Base-by-base conservation (phyloP, 164 flowering plant species). In the Piper longum region DNA sequence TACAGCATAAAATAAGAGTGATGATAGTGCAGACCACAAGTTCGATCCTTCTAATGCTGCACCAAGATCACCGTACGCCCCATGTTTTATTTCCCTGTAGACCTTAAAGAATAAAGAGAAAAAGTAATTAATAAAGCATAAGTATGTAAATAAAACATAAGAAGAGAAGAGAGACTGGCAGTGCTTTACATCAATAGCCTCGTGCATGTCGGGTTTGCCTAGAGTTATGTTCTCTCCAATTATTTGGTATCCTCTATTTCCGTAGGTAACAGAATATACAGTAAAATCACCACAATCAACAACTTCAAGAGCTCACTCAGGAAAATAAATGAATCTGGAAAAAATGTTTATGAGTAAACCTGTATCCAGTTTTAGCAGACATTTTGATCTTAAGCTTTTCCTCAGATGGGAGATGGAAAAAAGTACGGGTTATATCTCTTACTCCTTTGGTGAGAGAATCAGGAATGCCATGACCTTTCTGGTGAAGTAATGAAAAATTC, bases 381-480 rank as follows among this genome's bases (percentile, higher is more conserved):
- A 92, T 66, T 75, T 92, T 92, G 76, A 92, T 83, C 76, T 86
- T 84, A 9, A 82, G 55, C 72, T 92, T 92, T 71, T 89, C 91
- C 67, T 87, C 89, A 62, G 72, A 82, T 4, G 89, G 86, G 54
- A 83, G 88, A 66, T 73, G 70, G 64, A 89, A 89, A 72, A 83
- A 92, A 16, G 70, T 59, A 66, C 65, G 86, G 1, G 90, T 62
- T 45, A 81, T 65, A 17, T 77, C 71, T 72, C 77, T 81, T 39
- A 85, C 89, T 66, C 85, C 83, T 65, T 78, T 82, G 40, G 88
- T 41, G 12, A 92, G 81, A n/a, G 84, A 79, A 64, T 82, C 85
- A n/a, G 96, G 85, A 65, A 89, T 79, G 39, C 91, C 95, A 78
- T 92, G 96, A 41, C 96, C 96, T 67, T 76, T 86, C 96, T 89